Base-by-base conservation (phyloP, 352 stramenopile genomes). In the Peronospora tabacina region DNA sequence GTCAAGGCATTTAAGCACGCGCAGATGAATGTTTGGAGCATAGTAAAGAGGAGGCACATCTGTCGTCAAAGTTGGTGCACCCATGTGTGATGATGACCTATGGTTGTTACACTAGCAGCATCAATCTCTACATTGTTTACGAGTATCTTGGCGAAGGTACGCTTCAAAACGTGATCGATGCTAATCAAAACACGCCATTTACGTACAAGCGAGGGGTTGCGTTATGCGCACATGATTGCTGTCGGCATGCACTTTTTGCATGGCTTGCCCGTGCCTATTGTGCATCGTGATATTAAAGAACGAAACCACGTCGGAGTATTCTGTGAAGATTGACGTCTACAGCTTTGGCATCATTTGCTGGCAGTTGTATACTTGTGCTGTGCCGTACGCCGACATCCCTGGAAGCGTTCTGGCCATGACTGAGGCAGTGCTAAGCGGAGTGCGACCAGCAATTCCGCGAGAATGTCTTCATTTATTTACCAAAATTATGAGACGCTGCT, bases 301-400 rank as follows among this genome's bases (percentile, higher is more conserved):
- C 35, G 76, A 85, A 37, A 65, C 67, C 16, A 82, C 61, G 37
- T 77, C 74, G 0, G 70, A 79, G 26, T 90, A 90, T 59, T 88
- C 76, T 28, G 58, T 90, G 35, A 90, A 90, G 51, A 79, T 90
- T 24, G 79, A 90, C 62, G 79, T 90, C 16, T 90, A 90, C 49
- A 90, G 79, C 61, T 90, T 90, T 55, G 79, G 74, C 16, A 79
- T 90, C 57, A 86, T 88, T 48, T 90, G 76, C 65, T 90, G 79
- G 79, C 79, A 90, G 66, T 56, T 90, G 35, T 85, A 69, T 51
- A 87, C 79, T 19, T 86, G 76, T 56, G 67, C 72, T 34, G 61
- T 81, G 44, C 79, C 79, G 40, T 90, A 86, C 46, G 66, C 63
- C 11, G 72, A 88, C 38, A 90, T 90, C 17, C 79, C 79, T n/a